Evolutionary conservation across 192 early-diverging fungal species (phyloP).

Genomic region (Coemansia sp.): DNA sequence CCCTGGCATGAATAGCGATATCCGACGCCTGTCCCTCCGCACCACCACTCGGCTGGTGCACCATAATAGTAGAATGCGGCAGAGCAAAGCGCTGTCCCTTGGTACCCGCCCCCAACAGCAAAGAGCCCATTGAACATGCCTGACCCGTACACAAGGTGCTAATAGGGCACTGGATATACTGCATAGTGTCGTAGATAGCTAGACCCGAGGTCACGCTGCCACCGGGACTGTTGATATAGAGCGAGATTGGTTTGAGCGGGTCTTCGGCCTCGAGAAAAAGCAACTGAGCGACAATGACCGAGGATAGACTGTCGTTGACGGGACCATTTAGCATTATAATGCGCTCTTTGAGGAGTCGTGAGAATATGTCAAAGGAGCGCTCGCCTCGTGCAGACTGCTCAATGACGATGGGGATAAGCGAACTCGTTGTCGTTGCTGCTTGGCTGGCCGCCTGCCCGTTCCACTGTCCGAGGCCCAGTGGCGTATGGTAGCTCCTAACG

Average conservation of each 20-base stretch:
- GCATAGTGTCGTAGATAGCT: slow-evolving; percentile 89
- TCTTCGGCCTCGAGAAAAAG: slow-evolving; percentile 95
- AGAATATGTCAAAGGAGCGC: slow-evolving; percentile 97
- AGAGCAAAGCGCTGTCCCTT: slow-evolving; percentile 85
- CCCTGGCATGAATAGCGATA: slow-evolving; percentile 95
- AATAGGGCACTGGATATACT: slow-evolving; percentile 94
- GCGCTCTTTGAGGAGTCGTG: slow-evolving; percentile 93
- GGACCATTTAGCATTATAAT: slow-evolving; percentile 96
- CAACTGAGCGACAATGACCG: slow-evolving; percentile 93
- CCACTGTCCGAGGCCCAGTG: slow-evolving; percentile 32
- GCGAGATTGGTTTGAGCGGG: slow-evolving; percentile 88
- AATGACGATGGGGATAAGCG: slow-evolving; percentile 58
- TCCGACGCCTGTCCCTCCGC: slow-evolving; percentile 94
- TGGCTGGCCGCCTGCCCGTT: slow-evolving; percentile 24
- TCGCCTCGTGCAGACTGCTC: slow-evolving; percentile 80
- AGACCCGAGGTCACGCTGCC: slow-evolving; percentile 95
- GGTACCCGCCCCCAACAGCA: slow-evolving; percentile 89
- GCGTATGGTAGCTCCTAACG: slow-evolving; percentile 24
- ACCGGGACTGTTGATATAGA: slow-evolving; percentile 99
- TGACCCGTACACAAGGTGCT: slow-evolving; percentile 96
- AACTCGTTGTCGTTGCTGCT: slow-evolving; percentile 24
- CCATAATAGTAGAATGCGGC: slow-evolving; percentile 94
- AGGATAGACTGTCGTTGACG: slow-evolving; percentile 80
- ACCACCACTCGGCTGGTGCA: slow-evolving; percentile 97
- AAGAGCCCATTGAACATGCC: slow-evolving; percentile 97